These are phyloP conservation scores for Mortierella sp. DNA, from an alignment of 371 early-diverging fungal species.

Conservation along the genomic window DNA sequence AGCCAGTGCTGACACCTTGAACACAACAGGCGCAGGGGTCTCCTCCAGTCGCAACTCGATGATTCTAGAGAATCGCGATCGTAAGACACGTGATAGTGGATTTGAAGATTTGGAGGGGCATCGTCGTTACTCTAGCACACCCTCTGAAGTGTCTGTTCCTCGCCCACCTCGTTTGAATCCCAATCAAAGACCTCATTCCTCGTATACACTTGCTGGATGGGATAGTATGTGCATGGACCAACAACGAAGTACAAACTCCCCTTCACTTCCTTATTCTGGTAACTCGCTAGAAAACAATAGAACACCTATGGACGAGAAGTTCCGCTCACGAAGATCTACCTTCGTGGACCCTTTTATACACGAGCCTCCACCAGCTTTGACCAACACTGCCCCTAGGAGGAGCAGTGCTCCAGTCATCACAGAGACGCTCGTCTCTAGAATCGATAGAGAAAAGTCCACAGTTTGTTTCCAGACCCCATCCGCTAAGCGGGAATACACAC, in stretches of 20 bases:
- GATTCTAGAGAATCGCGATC: conserved; percentile 9
- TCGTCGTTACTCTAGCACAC: conserved; percentile 29
- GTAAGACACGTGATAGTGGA: conserved; percentile 35
- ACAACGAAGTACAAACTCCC: neutral
- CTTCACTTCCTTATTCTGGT: neutral
- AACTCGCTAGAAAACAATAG: neutral
- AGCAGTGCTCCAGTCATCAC: conserved; percentile 35
- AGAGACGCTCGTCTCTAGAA: conserved; percentile 45
- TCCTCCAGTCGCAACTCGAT: conserved; percentile 1
- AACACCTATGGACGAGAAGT: conserved; percentile 11
- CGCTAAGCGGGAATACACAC: conserved; percentile 14
- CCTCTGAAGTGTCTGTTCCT: neutral
- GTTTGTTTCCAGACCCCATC: conserved; percentile 41
- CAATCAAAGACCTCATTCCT: conserved; percentile 8
- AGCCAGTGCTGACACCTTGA: conserved; percentile 2
- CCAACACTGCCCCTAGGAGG: conserved; percentile 9
- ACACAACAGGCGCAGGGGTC: neutral
- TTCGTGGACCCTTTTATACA: conserved; percentile 13
- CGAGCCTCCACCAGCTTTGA: neutral
- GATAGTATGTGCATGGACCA: conserved; percentile 22
- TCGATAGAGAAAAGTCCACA: conserved; percentile 46
- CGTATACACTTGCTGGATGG: conserved; percentile 14
- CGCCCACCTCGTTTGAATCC: neutral
- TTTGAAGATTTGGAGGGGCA: conserved; percentile 24
- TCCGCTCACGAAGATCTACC: conserved; percentile 19